Base-by-base conservation (phyloP, 2,329 filamentous ascomycete genomes). In the Furcasterigmium sp. region DNA sequence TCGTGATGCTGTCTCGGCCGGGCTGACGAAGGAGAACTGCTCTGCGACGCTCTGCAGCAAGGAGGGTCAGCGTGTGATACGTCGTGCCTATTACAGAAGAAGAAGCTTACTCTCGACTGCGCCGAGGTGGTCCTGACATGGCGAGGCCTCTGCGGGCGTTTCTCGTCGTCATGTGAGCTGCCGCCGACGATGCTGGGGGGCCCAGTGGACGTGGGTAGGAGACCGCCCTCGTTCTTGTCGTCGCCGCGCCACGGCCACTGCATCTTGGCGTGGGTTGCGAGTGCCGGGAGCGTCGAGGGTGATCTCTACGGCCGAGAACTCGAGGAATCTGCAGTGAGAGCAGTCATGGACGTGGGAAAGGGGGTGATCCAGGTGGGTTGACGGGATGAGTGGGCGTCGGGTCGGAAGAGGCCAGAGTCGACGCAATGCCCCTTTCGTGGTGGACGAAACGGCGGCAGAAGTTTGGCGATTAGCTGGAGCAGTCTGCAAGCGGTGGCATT, bases 1-100 rank as follows among this genome's bases (percentile, higher is more conserved):
- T 51, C 80, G 82, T 42, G 82, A 74, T 36, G 89, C 90, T 10
- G 87, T 85, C 64, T 95, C 86, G 58, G 84, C 75, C 17, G 85
- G 76, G n/a, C 82, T 84, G 59, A 96, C 77, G 57, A 79, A 70
- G 21, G 80, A 75, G 57, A 71, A 84, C 43, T 80, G 72, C 46
- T 83, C 78, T 44, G 81, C 80, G 36, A 77, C 61, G 41, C 62
- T 70, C 75, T 80, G 53, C n/a, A n/a, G n/a, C n/a, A n/a, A n/a
- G n/a, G n/a, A 26, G 35, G 30, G 34, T 37, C 43, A 45, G n/a
- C n/a, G n/a, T n/a, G n/a, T n/a, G n/a, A n/a, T n/a, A n/a, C n/a
- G n/a, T n/a, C n/a, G n/a, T n/a, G n/a, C n/a, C n/a, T n/a, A n/a
- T n/a, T n/a, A n/a, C n/a, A n/a, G n/a, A n/a, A n/a, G n/a, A n/a